Base-by-base conservation (phyloP, 2,329 filamentous ascomycete species). In the Aspergillus terreus region DNA sequence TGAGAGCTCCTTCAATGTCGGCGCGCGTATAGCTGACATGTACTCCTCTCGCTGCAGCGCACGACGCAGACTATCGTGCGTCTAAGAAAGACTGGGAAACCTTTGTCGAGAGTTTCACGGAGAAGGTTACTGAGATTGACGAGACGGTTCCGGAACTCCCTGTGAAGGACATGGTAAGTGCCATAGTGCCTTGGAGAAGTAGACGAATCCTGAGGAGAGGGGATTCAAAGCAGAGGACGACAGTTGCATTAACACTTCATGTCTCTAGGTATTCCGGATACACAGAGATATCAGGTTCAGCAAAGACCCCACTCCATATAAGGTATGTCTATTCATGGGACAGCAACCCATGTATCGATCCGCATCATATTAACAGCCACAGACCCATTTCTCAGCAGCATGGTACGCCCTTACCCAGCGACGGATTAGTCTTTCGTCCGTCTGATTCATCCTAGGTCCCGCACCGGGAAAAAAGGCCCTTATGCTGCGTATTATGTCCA, bases 401-500 rank as follows among this genome's bases (percentile, higher is more conserved):
- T 95, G 89, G 85, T 83, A 68, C 63, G 72, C 64, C 45, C 44
- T 43, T 44, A 50, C 38, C 44, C 40, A 46, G 47, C 49, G 17
- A 43, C 53, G 25, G 44, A 47, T 27, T 19, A 57, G 11, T 21
- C 46, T 38, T 41, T 19, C 17, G 43, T 49, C 56, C 46, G 53
- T 56, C 61, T 66, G 52, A 67, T 46, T 46, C 47, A 47, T 55
- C 17, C 54, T 21, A 82, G 80, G 83, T 94, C 88, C 51, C 85
- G 91, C 17, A 95, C 90, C 0, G 91, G 91, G 17, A 82, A 88
- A 49, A 95, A 96, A 71, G 90, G 90, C 0, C 86, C 88, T 9
- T 95, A 94, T 70, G 91, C 91, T 6, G 86, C 84, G 65, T 96
- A 96, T 73, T 96, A 95, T 72, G 74, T 96, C 17, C 90, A 95